Evolutionary conservation across 139 green algal species (phyloP).

Genomic region (Edaphochlamys debaryana): DNA sequence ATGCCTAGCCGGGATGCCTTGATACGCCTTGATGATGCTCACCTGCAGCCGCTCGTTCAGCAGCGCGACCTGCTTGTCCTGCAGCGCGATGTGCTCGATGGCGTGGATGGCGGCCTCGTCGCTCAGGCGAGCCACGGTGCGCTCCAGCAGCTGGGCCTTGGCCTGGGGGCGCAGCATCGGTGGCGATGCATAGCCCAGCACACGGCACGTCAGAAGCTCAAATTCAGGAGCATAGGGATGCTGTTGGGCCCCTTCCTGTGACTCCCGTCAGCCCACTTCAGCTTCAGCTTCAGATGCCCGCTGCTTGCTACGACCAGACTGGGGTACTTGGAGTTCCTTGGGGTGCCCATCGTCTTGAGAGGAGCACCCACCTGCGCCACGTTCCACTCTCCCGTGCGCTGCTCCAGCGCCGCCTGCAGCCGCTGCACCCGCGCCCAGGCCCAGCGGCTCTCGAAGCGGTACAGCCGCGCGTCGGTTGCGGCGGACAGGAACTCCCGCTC

Average conservation of each 20-base stretch:
- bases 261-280: too few relatives aligned
- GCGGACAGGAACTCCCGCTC: constrained; percentile 33
- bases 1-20: neutral
- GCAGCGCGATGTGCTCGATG: constrained; percentile 44
- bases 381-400: constrained; percentile 45
- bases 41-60: constrained; percentile 29
- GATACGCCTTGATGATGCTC: too few relatives aligned
- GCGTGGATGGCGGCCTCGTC: constrained; percentile 37
- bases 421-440: neutral
- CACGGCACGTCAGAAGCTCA: too few relatives aligned
- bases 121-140: neutral
- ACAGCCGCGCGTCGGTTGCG: constrained; percentile 30
- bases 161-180: too few relatives aligned
- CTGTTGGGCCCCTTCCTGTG: too few relatives aligned
- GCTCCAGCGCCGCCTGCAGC: constrained; percentile 45
- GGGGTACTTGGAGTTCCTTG: too few relatives aligned
- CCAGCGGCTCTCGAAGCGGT: constrained; percentile 19
- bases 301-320: too few relatives aligned
- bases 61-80: constrained; percentile 31
- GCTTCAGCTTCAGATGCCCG: too few relatives aligned
- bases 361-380: constrained; percentile 20
- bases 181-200: too few relatives aligned
- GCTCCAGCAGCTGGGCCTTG: constrained; percentile 13
- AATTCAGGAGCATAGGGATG: too few relatives aligned
- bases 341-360: too few relatives aligned